Base-by-base conservation (phyloP, 352 stramenopile genomes). In the Pythium phragmitis region DNA sequence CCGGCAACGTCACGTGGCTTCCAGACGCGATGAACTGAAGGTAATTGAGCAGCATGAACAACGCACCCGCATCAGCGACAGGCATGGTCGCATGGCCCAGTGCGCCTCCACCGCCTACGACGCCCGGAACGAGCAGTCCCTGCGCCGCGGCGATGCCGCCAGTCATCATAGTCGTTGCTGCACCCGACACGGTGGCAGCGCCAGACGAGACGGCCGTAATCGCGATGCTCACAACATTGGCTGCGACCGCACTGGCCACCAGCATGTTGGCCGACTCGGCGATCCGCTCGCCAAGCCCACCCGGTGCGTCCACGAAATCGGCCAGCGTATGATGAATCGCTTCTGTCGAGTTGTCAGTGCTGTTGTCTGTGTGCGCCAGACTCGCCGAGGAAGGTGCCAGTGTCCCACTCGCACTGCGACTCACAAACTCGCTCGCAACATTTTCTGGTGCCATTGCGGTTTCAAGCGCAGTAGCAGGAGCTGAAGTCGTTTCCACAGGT, bases 11-110 rank as follows among this genome's bases (percentile, higher is more conserved):
- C 41, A 91, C 65, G 48, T 91, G 82, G 54, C 82, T 88, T 16
- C 67, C 75, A 1, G 78, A 86, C 28, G 82, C 79, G 21, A 91
- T 60, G 48, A 91, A 91, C 64, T 91, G 82, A 26, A 91, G 63
- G 30, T 91, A 91, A 54, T 80, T 82, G 58, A 91, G 67, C 68
- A 91, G 73, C 64, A 87, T 77, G 33, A 82, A 74, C 11, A 91
- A 58, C 21, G 68, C 75, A n/a, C 75, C 82, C 19, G 85, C 21
- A 39, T 91, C 82, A 0, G 78, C 73, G 28, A 68, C 65, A 9
- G 81, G 79, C 14, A 76, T 65, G 14, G 41, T 26, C 39, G 34
- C 23, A 33, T 50, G 45, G 39, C 48, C 39, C 7, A 45, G 23
- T 12, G 57, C 54, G 9, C 68, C 52, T 42, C 53, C 43, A 52